Percentiles rank a stretch among this genome's conserved stretches.
These are phyloP conservation scores for Macrophomina tecta DNA, from an alignment of 2,329 filamentous ascomycete species.

Conservation along the genomic window DNA sequence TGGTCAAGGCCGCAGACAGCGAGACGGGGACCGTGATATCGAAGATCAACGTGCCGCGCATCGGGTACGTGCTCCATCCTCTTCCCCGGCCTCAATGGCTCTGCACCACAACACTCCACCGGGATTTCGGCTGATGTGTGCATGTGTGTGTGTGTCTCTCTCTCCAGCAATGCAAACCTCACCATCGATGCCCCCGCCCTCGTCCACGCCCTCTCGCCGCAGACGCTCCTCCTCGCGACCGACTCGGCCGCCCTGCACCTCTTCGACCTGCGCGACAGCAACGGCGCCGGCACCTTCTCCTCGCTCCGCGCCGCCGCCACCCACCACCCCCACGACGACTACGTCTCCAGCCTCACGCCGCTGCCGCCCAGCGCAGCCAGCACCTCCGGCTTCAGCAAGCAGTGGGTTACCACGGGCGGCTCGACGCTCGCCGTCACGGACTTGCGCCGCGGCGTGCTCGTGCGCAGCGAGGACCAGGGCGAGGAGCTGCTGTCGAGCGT, in stretches of 20 bases:
- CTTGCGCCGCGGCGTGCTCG: slow-evolving; percentile 81
- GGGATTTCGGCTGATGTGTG: too few relatives aligned
- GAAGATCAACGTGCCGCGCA: slow-evolving; percentile 77
- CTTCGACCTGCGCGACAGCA: slow-evolving; percentile 72
- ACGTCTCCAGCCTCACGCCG: slow-evolving; percentile 85
- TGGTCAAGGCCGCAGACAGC: slow-evolving; percentile 65
- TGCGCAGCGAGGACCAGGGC: slow-evolving; percentile 92
- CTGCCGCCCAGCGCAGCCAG: slow-evolving; percentile 80
- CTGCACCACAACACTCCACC: too few relatives aligned
- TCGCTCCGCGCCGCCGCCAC: slow-evolving; percentile 73
- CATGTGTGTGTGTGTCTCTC: too few relatives aligned
- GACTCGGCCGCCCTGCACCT: slow-evolving; percentile 90
- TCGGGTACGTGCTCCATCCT: slow-evolving; percentile 38
- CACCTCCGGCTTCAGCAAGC: slow-evolving; percentile 88
- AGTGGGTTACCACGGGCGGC: slow-evolving; percentile 93
- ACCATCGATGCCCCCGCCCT: slow-evolving; percentile 76
- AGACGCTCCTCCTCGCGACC: slow-evolving; percentile 85
- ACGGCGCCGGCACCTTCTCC: slow-evolving; percentile 51
- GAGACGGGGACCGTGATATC: slow-evolving; percentile 72
- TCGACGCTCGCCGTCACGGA: slow-evolving; percentile 92
- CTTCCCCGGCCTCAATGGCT: background rate
- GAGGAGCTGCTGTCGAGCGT: slow-evolving; percentile 86
- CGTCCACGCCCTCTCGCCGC: slow-evolving; percentile 82
- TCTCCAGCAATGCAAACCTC: slow-evolving; percentile 35
- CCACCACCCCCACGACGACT: slow-evolving; percentile 88